These are phyloP conservation scores for Tilletia caries DNA, from an alignment of 1,284 basidiomycete species.

Conservation along the genomic window DNA sequence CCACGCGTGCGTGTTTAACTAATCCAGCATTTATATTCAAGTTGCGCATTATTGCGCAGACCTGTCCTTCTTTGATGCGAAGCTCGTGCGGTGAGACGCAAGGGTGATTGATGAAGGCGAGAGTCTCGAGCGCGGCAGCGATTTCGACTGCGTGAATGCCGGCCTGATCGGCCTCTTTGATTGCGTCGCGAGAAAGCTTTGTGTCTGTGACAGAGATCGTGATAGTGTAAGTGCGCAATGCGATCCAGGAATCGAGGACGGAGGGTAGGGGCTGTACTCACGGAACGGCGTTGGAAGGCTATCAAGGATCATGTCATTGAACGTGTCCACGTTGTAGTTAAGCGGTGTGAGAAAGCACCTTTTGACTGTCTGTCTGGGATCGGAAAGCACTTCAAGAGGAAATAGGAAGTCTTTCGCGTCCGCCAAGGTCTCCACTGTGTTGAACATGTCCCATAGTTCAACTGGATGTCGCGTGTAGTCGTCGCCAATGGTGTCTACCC, in stretches of 20 bases:
- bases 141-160: not conserved
- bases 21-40: not conserved
- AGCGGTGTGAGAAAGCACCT: not conserved
- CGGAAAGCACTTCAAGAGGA: not conserved
- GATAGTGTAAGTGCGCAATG: too few species aligned
- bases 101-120: not conserved
- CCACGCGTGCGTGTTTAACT: not conserved
- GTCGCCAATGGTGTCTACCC: not conserved
- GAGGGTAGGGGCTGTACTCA: too few species aligned
- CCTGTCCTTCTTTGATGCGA: not conserved
- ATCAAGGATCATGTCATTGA: not conserved
- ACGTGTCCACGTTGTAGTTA: not conserved
- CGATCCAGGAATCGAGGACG: too few species aligned
- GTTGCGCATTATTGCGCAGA: not conserved
- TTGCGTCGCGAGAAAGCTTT: not conserved
- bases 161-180: not conserved
- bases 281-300: not conserved
- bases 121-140: not conserved
- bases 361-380: not conserved
- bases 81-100: not conserved
- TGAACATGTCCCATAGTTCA: not conserved
- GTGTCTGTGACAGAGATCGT: not conserved
- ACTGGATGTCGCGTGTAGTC: not conserved
- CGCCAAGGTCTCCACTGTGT: not conserved
- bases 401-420: not conserved